Base-by-base conservation (phyloP, 495 filamentous ascomycete species). In the Podospora comata region DNA sequence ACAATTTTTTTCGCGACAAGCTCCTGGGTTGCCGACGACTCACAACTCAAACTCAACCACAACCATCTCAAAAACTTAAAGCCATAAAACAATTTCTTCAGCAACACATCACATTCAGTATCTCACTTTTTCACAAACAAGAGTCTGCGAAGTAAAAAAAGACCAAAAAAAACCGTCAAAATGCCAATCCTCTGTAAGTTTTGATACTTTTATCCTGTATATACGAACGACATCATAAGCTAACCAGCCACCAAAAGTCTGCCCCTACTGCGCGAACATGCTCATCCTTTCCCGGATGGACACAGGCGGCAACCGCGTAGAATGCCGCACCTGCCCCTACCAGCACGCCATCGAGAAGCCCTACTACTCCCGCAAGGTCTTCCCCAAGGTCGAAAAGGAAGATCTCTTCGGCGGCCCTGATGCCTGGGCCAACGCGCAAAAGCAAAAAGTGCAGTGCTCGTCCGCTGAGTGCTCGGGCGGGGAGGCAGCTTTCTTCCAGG, bases 311-410 rank as follows among this genome's bases (percentile, higher is more conserved):
- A 86, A 89, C 67, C 87, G 92, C 34, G 89, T 97, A 75, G 92
- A 97, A 81, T 99, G 95, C 81, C 90, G 91, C 55, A 93, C 92
- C 60, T 99, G 95, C 71, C 93, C 95, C 7, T 99, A 97, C 81
- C 85, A 94, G 79, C 91, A 89, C 75, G 77, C 89, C 39, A 85
- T 97, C 70, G 86, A 86, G 61, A 82, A 88, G 69, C 84, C 88
- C 54, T 90, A 89, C 79, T 96, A 83, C 75, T 91, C 94, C 76
- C 89, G 92, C 67, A 91, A 88, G 63, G 86, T 89, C 81, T 86
- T 84, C 71, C 88, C 89, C 76, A 84, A 88, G 67, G 94, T 93
- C 75, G 92, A 96, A 72, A 89, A 91, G 65, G 94, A 97, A 70
- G 93, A 96, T 75, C 91, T 97, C 13, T 89, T 97, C 78, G 95